A percentile compares a stretch with the other conserved stretches of the same genome.
Conservation (phyloP, 768 basidiomycete genomes). For the Albatrellus ellisii region DNA sequence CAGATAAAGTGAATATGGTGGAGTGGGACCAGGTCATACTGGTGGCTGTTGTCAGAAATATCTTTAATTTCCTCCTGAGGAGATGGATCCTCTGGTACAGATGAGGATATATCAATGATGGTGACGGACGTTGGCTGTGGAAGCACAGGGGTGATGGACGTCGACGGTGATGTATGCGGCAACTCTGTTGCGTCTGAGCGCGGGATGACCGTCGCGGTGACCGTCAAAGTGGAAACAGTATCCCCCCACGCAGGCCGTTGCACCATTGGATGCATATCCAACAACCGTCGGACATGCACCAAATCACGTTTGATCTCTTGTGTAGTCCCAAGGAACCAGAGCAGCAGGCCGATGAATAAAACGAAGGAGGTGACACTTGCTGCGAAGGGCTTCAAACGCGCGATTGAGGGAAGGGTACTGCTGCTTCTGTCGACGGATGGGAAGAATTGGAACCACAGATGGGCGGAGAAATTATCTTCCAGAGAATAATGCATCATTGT, state of each 20-base stretch:
- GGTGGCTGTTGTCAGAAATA: constrained; percentile 15
- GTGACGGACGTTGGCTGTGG: constrained; percentile 2
- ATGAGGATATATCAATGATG: constrained; percentile 10
- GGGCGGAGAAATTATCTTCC: constrained; percentile 21
- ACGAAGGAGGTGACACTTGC: constrained; percentile 15
- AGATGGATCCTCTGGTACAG: constrained; percentile 12
- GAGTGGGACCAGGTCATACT: constrained; percentile 11
- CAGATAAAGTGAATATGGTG: constrained; percentile 20
- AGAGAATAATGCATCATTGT: constrained; percentile 41
- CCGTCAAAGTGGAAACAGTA: constrained; percentile 17
- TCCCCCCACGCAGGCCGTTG: neutral
- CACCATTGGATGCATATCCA: constrained; percentile 7
- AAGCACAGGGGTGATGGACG: neutral
- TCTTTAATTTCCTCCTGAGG: no score
- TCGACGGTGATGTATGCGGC: neutral
- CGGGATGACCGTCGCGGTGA: constrained; percentile 26
- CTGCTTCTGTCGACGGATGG: neutral
- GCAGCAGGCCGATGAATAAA: constrained; percentile 18
- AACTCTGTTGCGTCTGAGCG: neutral
- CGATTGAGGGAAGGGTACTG: constrained; percentile 15
- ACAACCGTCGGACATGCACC: constrained; percentile 18
- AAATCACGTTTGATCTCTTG: constrained; percentile 20
- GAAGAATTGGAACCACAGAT: neutral
- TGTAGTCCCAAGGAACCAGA: constrained; percentile 16
- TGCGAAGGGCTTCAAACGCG: no score